Conservation (phyloP, 1,284 basidiomycete species). For the Pascua guehoae region DNA sequence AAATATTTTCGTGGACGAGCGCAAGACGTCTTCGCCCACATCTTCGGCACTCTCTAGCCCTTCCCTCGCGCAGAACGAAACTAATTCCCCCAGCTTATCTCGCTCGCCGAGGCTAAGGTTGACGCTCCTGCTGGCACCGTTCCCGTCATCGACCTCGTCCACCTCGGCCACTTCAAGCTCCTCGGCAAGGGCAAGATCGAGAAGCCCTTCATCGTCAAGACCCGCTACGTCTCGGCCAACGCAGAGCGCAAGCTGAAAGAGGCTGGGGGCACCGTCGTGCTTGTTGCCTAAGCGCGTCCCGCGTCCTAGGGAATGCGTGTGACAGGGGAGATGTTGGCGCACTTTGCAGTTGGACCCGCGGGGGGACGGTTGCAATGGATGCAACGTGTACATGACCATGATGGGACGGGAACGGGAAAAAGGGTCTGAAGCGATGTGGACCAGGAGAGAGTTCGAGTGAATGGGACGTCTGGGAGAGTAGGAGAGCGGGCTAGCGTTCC, state of each 20-base stretch:
- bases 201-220: constrained; percentile 88
- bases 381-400: constrained; percentile 1
- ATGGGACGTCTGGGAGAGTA: too few species aligned
- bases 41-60: background rate
- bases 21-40: background rate
- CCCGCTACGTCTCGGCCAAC: constrained; percentile 81
- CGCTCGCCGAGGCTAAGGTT: constrained; percentile 50
- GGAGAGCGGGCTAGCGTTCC: too few species aligned
- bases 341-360: background rate
- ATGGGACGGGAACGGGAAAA: too few species aligned
- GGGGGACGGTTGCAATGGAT: constrained; percentile 1
- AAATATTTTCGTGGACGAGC: background rate
- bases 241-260: constrained; percentile 80
- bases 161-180: constrained; percentile 85
- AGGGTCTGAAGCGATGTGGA: too few species aligned
- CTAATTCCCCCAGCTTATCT: constrained; percentile 38
- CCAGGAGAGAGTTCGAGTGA: too few species aligned
- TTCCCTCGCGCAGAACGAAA: background rate
- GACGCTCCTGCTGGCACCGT: constrained; percentile 58
- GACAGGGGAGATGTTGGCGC: background rate
- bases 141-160: constrained; percentile 84
- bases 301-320: background rate
- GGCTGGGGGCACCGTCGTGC: constrained; percentile 86
- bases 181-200: constrained; percentile 49
- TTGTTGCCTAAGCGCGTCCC: constrained; percentile 64